Evolutionary conservation across 345 rosid species (phyloP), one percentile per base, ranked within the genome.

Genomic region (Noccaea caerulescens): DNA sequence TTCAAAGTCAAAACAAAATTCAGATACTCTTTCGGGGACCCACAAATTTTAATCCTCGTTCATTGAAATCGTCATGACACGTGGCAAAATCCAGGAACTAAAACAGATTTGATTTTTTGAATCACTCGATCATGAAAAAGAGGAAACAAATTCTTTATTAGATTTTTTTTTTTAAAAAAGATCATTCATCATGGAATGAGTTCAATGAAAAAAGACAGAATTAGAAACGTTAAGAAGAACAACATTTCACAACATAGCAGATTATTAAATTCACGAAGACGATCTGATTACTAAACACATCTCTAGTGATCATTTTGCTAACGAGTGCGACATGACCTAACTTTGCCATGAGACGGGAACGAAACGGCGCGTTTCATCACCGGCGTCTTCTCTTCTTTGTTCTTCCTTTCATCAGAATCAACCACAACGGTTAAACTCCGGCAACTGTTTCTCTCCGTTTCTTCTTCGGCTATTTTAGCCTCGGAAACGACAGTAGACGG

Each of bases 261-360:
- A 49, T 65, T 23, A 65, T 65, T 65, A 36, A 43, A 36, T 46
- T 46, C 42, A 7, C 45, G 52, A 27, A 25, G 3, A 7, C 11
- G 13, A 61, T 61, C 3, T 61, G 56, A 63, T 49, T 20, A 39
- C 43, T 39, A 39, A 39, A 39, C 8, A 9, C 39, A 66, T 2
- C 8, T 52, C 14, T 65, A 51, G 6, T 25, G 37, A 12, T 4
- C 3, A 27, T 37, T 25, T 18, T 13, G 16, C 9, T 72, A 72
- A 36, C 76, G 69, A 53, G 63, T 72, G 36, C 69, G 69, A 43
- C 69, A 72, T 44, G 69, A 63, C 20, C 63, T 64, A 25, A 46
- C 71, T 64, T 46, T 10, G 32, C 76, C 71, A 30, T 56, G 71
- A 2, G 65, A 72, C 0, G 76, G 69, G 25, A 67, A 72, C 8